Evolutionary conservation across 2,329 filamentous ascomycete genomes (phyloP).

Genomic region (Aureobasidium pullulans): DNA sequence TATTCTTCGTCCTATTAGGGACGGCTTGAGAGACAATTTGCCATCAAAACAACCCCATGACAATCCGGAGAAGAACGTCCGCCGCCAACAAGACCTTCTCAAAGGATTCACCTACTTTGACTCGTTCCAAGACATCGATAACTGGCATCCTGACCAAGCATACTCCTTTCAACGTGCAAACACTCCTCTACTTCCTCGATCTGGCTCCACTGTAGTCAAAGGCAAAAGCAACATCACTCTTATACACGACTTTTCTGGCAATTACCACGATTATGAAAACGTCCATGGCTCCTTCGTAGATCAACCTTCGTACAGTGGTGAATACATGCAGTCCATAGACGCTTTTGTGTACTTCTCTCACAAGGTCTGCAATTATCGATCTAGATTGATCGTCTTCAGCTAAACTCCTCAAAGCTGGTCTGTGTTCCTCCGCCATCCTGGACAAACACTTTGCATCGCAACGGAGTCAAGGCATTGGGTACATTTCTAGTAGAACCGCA

Average conservation of each 20-base stretch:
- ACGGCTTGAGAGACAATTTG: slow-evolving; percentile 29
- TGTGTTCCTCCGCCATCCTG: slow-evolving; percentile 39
- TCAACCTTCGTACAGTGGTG: slow-evolving; percentile 32
- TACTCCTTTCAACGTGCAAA: slow-evolving; percentile 33
- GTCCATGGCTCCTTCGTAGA: slow-evolving; percentile 25
- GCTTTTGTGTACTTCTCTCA: slow-evolving; percentile 44
- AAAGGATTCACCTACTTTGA: slow-evolving; percentile 37
- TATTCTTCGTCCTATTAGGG: slow-evolving; percentile 31
- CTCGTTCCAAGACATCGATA: slow-evolving; percentile 31
- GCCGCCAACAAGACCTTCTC: slow-evolving; percentile 25
- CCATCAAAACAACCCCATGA: slow-evolving; percentile 13
- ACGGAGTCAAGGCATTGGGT: slow-evolving; percentile 37
- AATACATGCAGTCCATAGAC: slow-evolving; percentile 38
- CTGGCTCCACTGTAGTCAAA: not conserved
- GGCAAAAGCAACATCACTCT: slow-evolving; percentile 26
- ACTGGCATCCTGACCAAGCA: slow-evolving; percentile 26
- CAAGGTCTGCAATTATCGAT: slow-evolving; percentile 17
- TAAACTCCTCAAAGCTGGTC: slow-evolving; percentile 26
- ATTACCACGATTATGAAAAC: slow-evolving; percentile 38
- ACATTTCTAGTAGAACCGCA: slow-evolving; percentile 39
- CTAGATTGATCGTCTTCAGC: not conserved
- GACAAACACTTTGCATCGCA: slow-evolving; percentile 41
- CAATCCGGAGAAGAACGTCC: slow-evolving; percentile 2
- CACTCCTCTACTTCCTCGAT: slow-evolving; percentile 28
- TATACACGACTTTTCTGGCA: slow-evolving; percentile 35